Evolutionary conservation across 2,329 filamentous ascomycete genomes (phyloP), one percentile per base, ranked within the genome.

Genomic region (Colletotrichum acutatum): DNA sequence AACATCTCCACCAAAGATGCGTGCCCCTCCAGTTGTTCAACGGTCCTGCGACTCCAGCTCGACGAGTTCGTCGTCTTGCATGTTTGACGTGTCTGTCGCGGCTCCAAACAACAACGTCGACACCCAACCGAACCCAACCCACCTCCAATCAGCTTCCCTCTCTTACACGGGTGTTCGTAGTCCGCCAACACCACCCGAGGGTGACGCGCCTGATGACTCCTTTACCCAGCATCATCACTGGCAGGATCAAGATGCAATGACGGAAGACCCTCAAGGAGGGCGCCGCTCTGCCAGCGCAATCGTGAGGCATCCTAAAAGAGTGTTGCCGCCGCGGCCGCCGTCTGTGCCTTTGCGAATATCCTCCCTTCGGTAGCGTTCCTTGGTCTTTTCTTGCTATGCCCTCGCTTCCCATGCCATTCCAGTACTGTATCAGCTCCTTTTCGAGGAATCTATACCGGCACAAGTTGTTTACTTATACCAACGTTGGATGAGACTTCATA

Each of bases 81-180:
- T 69, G 46, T 34, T 68, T 64, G 70, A 72, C 70, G 70, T 72
- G 70, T 72, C 70, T 69, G 42, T 72, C 65, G 37, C 32, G 30
- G 19, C 32, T 58, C 37, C 49, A 28, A 62, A 49, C 30, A 62
- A 49, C 30, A 56, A 52, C 37, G 26, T 69, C 66, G 53, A 60
- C n/a, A 59, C 66, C 70, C 34, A 69, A 72, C 65, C 59, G 22
- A 22, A n/a, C 59, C 61, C 61, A 63, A 53, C 28, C 22, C 66
- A 24, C 30, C 54, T 64, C 70, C 70, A 69, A 69, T 72, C 70
- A 72, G 66, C 54, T 58, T 64, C 59, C 59, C 70, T 72, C 66
- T 72, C 70, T 72, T 60, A 72, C 70, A 72, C 70, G 59, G 70
- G 53, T 69, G 70, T 72, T 68, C 68, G 68, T 72, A 72, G 70